A percentile compares a stretch with the other conserved stretches of the same genome.
These are phyloP conservation scores for Ceratobasidium theobromae DNA, from an alignment of 1,284 basidiomycete genomes.

Conservation along the genomic window DNA sequence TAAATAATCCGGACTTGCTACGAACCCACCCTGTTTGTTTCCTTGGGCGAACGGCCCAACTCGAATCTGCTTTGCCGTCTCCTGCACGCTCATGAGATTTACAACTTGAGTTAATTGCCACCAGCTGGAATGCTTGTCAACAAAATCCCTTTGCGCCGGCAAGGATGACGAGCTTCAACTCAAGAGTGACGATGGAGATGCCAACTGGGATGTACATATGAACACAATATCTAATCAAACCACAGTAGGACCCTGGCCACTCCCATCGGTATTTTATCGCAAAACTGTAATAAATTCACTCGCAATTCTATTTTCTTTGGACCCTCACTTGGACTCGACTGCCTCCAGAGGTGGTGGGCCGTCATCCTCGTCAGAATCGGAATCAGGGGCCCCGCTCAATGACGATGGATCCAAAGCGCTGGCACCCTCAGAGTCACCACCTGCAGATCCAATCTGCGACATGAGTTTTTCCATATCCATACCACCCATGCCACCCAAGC, in stretches of 20 bases:
- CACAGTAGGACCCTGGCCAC: conserved; percentile 17
- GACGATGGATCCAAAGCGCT: conserved; percentile 39
- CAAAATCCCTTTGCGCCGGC: no score
- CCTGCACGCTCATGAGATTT: no score
- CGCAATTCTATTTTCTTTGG: background rate
- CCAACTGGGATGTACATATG: background rate
- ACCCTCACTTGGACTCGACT: background rate
- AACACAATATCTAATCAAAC: background rate
- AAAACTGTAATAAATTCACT: conserved; percentile 20
- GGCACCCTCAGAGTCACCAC: conserved; percentile 40
- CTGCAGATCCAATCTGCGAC: conserved; percentile 55
- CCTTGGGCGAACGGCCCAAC: no score
- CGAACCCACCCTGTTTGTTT: no score
- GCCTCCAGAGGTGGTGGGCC: conserved; percentile 75
- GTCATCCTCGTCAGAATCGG: conserved; percentile 40
- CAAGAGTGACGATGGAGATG: background rate
- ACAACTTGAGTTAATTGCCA: no score
- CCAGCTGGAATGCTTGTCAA: no score
- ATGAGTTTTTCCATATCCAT: conserved; percentile 68
- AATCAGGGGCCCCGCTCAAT: conserved; percentile 36
- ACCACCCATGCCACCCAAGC: conserved; percentile 49
- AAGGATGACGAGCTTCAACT: no score
- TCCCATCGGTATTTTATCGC: background rate
- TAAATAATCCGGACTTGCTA: no score
- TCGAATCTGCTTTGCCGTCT: no score